Percentiles rank a stretch among this genome's conserved stretches.
Conservation (phyloP, 306 rosid genomes). For the Betula pendula region DNA sequence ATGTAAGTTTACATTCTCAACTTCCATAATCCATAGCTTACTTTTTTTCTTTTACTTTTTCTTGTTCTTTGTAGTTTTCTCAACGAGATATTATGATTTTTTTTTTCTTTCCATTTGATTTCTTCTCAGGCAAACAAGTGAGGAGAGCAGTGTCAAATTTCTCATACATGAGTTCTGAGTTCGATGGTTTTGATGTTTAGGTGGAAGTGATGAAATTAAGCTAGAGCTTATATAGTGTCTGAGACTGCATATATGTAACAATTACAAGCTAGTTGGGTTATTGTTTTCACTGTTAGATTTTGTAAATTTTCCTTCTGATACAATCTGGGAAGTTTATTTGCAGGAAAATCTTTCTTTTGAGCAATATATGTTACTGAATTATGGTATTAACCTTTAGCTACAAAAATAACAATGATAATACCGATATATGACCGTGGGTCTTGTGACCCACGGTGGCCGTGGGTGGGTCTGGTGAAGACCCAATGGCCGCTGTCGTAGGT, state of each 20-base stretch:
- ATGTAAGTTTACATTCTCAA: slow-evolving; percentile 20
- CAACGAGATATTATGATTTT: no score
- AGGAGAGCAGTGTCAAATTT: slow-evolving; percentile 6
- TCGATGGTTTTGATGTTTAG: background rate
- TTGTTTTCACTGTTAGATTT: background rate
- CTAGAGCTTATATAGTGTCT: background rate
- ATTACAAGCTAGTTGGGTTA: background rate
- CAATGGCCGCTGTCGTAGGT: no score
- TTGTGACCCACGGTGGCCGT: no score
- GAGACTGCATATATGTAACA: background rate
- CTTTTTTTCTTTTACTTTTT: background rate
- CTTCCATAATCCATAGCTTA: background rate
- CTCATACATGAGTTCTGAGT: no score
- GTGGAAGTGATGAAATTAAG: background rate
- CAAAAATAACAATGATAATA: no score
- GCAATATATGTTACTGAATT: no score
- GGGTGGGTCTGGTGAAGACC: no score
- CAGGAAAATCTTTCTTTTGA: background rate
- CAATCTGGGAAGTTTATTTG: background rate
- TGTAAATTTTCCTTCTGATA: background rate
- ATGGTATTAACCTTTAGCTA: no score
- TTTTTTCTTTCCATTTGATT: background rate
- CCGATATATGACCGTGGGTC: no score
- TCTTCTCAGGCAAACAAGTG: slow-evolving; percentile 22
- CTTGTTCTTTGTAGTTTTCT: background rate